Evolutionary conservation across 2,329 filamentous ascomycete genomes (phyloP), one percentile per base, ranked within the genome.

Genomic region (Periconia digitata): DNA sequence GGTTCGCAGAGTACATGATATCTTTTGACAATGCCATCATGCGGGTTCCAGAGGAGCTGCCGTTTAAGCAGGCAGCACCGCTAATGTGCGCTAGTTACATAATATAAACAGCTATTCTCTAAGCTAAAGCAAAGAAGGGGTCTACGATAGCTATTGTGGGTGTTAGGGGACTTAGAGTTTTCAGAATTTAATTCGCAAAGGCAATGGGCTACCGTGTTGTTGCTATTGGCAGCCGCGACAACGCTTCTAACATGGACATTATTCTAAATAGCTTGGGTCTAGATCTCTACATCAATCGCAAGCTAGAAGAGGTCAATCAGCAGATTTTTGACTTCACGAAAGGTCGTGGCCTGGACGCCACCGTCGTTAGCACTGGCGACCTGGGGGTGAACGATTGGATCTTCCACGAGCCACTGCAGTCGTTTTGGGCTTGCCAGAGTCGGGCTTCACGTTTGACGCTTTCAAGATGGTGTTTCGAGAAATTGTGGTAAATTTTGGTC

Each of bases 311-410:
- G n/a, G 55, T 43, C 7, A 23, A 37, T 4, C 22, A 29, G 5
- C 46, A 55, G 22, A 37, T 54, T 17, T 43, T 47, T 17, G 23
- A 43, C 7, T 51, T 42, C 20, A 24, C 44, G 24, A 49, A 51
- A 8, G 38, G 39, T 8, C n/a, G n/a, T n/a, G 55, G 55, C 15
- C 40, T 54, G 6, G 24, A 39, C 22, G 53, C 49, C 8, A 38
- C 48, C 8, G 36, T 57, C 10, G 44, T 46, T 18, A 55, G 53
- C 17, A 58, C 54, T 3, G 55, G 58, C 27, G 16, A 51, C 20
- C 38, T 50, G 1, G 20, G 44, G 2, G 53, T 46, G 3, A 48
- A 27, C 6, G 34, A 46, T 21, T 55, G 55, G 57, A 45, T 38
- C 8, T 20, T 55, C 49, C 57, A 2, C 36, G 40, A 29, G 55